A percentile compares a stretch with the other conserved stretches of the same genome.
Evolutionary conservation across 2,329 filamentous ascomycete species (phyloP).

Genomic region (Zymoseptoria pseudotritici): DNA sequence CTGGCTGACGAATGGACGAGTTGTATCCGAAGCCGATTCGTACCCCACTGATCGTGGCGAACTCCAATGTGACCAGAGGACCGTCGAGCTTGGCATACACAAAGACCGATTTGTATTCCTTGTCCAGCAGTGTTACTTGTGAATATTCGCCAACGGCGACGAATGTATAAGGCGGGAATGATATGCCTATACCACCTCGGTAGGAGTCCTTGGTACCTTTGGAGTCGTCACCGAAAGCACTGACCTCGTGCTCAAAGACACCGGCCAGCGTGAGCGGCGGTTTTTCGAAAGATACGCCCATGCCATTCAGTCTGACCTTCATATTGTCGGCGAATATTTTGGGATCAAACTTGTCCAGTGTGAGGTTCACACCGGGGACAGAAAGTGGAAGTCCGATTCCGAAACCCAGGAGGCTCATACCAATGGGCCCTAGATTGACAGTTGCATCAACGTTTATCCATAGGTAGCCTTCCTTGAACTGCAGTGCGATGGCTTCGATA

Average conservation of each 20-base stretch:
- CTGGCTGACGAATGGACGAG: background rate
- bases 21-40: constrained; percentile 10
- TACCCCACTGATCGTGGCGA: constrained; percentile 6
- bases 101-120: constrained; percentile 6
- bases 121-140: background rate
- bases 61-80: constrained; percentile 8
- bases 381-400: too few species aligned
- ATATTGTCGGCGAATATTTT: background rate
- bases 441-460: too few species aligned
- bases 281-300: background rate
- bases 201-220: background rate
- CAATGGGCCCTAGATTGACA: too few species aligned
- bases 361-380: too few species aligned
- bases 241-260: background rate
- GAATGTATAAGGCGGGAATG: constrained; percentile 1
- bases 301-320: background rate
- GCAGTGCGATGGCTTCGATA: too few species aligned
- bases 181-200: background rate
- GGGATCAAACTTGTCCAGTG: background rate
- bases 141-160: constrained; percentile 7
- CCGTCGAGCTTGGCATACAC: constrained; percentile 9
- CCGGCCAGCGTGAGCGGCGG: background rate
- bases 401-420: too few species aligned
- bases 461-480: too few species aligned
- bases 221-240: too few species aligned